Conservation (phyloP, 2,329 filamentous ascomycete species). For the Trichoderma guizhouense region DNA sequence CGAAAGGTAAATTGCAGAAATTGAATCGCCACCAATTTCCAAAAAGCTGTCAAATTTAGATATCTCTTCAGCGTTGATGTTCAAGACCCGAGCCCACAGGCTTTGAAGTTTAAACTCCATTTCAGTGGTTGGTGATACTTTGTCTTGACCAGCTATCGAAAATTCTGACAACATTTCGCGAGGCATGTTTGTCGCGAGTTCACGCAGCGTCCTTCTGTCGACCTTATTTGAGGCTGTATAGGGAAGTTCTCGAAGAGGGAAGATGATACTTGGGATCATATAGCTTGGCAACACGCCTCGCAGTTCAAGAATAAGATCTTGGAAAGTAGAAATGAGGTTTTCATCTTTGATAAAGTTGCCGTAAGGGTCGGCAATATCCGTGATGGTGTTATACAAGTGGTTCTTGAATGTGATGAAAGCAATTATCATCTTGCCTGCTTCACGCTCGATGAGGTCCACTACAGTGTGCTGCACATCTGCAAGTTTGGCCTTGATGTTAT, state of each 20-base stretch:
- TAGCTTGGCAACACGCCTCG: slow-evolving; percentile 9
- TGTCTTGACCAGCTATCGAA: neutral
- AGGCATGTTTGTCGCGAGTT: neutral
- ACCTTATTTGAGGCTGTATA: slow-evolving; percentile 18
- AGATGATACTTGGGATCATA: slow-evolving; percentile 19
- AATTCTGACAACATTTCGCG: neutral
- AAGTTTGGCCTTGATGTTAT: neutral
- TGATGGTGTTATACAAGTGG: neutral
- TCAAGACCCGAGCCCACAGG: slow-evolving; percentile 8
- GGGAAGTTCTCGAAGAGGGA: neutral
- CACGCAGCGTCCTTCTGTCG: slow-evolving; percentile 1
- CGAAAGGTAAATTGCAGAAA: slow-evolving; percentile 22
- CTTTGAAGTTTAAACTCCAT: neutral
- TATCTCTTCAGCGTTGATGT: neutral
- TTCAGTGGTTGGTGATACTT: neutral
- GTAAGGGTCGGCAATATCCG: neutral
- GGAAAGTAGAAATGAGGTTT: neutral
- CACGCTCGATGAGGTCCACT: slow-evolving; percentile 11
- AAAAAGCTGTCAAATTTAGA: slow-evolving; percentile 35
- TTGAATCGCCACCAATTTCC: slow-evolving; percentile 42
- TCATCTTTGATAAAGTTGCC: neutral
- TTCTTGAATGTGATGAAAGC: slow-evolving; percentile 12
- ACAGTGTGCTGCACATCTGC: neutral
- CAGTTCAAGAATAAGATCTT: neutral
- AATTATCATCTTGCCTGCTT: neutral